phyloP scores from a whole-genome alignment of 2,329 filamentous ascomycete genomes.

The Epichloe elymi region DNA sequence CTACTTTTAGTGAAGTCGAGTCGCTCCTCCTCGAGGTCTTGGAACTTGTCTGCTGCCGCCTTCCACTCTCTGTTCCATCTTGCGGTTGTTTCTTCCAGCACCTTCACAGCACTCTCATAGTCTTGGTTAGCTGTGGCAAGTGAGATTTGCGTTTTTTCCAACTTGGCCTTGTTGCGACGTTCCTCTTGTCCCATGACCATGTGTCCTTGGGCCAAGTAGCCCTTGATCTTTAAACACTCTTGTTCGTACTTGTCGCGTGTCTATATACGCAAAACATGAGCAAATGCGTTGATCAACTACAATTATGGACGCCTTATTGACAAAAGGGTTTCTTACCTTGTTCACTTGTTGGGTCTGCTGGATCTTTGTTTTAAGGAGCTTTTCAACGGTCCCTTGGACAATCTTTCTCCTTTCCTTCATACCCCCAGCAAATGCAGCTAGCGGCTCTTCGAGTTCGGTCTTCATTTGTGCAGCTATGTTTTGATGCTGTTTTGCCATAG shows the following conservation, averaged over 20 bases:
- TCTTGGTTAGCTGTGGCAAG: conserved; percentile 82
- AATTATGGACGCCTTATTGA: background rate
- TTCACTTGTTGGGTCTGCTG: conserved; percentile 86
- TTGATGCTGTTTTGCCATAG: conserved; percentile 88
- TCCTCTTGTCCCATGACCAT: conserved; percentile 99
- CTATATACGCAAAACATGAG: conserved; percentile 25
- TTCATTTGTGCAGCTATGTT: conserved; percentile 90
- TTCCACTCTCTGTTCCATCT: conserved; percentile 99
- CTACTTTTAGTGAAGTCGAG: conserved; percentile 97
- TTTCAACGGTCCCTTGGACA: conserved; percentile 86
- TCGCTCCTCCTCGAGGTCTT: conserved; percentile 93
- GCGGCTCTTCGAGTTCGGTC: conserved; percentile 83
- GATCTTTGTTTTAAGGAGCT: conserved; percentile 81
- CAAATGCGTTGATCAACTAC: background rate
- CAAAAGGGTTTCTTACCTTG: conserved; percentile 46
- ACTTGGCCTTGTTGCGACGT: conserved; percentile 94
- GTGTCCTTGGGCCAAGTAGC: conserved; percentile 93
- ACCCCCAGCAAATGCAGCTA: conserved; percentile 80
- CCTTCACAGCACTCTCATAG: conserved; percentile 86
- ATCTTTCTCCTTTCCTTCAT: conserved; percentile 98
- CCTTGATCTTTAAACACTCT: conserved; percentile 96
- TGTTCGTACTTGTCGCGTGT: conserved; percentile 92
- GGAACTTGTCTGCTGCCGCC: conserved; percentile 93
- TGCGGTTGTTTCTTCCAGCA: conserved; percentile 85
- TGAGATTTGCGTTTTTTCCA: conserved; percentile 99